Percentiles rank a stretch among this genome's conserved stretches.
phyloP scores from a whole-genome alignment of 106 monocot species.

The Alisma plantagoaquatica region DNA sequence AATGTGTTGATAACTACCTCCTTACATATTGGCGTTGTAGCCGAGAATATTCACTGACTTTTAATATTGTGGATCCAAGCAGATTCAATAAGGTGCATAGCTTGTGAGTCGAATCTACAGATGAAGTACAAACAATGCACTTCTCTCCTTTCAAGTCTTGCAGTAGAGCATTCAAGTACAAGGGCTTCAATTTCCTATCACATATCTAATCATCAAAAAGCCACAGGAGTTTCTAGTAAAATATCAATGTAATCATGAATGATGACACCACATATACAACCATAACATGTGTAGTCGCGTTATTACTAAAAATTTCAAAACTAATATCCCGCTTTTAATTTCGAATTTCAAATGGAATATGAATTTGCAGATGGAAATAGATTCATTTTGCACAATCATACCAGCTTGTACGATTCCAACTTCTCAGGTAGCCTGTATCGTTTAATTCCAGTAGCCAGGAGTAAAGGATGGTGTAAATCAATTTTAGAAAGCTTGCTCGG shows the following conservation, averaged over 20 bases:
- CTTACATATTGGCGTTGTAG: constrained; percentile 52
- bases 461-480: constrained; percentile 73
- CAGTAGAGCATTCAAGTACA: constrained; percentile 68
- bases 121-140: constrained; percentile 83
- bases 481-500: constrained; percentile 93
- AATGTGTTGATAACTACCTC: too few relatives aligned
- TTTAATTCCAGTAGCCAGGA: constrained; percentile 58
- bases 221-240: too few relatives aligned
- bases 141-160: constrained; percentile 61
- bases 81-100: constrained; percentile 57
- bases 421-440: constrained; percentile 77
- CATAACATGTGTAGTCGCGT: too few relatives aligned
- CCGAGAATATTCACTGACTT: constrained; percentile 70
- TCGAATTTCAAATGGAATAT: neutral
- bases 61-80: constrained; percentile 61
- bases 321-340: too few relatives aligned
- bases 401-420: constrained; percentile 57
- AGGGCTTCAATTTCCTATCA: constrained; percentile 60
- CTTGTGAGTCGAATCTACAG: constrained; percentile 64
- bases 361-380: neutral
- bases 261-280: too few relatives aligned
- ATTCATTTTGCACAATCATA: constrained; percentile 22
- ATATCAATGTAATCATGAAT: too few relatives aligned
- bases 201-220: constrained; percentile 36
- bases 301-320: too few relatives aligned